Base-by-base conservation (phyloP, 2,329 filamentous ascomycete genomes). In the Coniella lustricola region DNA sequence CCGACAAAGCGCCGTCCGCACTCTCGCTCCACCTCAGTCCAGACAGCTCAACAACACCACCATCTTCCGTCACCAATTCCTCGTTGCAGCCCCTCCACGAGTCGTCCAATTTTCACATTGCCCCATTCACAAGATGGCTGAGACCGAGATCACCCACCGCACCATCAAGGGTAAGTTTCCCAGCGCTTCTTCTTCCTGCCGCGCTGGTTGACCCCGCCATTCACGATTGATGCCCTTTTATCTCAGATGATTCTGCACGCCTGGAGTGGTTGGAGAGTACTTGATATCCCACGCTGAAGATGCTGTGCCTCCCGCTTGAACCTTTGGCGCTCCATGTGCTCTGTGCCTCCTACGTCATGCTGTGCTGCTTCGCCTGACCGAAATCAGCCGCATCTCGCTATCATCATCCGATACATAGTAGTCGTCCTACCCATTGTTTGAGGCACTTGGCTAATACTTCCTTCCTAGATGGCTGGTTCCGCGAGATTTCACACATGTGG, bases 401-500 rank as follows among this genome's bases (percentile, higher is more conserved):
- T n/a, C n/a, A n/a, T n/a, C n/a, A n/a, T n/a, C n/a, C n/a, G n/a
- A n/a, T n/a, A n/a, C n/a, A n/a, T n/a, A n/a, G n/a, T n/a, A n/a
- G n/a, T n/a, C n/a, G n/a, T n/a, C n/a, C n/a, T n/a, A n/a, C n/a
- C n/a, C 21, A 18, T 7, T 17, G 12, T 10, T 21, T 21, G 22
- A 12, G 32, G 29, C 25, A 38, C 9, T 22, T 44, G 33, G 40
- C 51, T 53, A 47, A 53, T 13, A 34, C 32, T 49, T 17, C 44
- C 60, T 95, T 91, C 35, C 20, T 41, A 95, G 93, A 97, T 95
- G 93, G 91, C 75, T 98, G 93, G 93, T 98, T 98, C 85, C 87
- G 90, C 71, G 93, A 98, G 76, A 90, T 95, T 74, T 95, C 87
- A 61, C 77, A 93, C 66, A 97, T 98, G 91, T 98, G 93, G 93